Base-by-base conservation (phyloP, 495 filamentous ascomycete genomes). In the Penicillium lividum region DNA sequence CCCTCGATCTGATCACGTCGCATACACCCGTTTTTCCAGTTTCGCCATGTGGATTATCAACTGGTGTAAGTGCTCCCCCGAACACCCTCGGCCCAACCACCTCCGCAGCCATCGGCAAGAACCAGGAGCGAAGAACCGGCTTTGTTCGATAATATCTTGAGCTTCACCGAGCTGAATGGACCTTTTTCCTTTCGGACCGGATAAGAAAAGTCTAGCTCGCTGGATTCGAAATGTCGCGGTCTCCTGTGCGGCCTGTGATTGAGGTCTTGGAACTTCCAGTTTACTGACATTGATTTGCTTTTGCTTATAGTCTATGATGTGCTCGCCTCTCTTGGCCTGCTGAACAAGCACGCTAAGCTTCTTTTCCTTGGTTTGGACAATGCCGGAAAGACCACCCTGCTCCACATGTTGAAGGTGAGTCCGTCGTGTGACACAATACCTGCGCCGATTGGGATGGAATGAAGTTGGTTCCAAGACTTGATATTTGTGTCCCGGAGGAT, bases 321-420 rank as follows among this genome's bases (percentile, higher is more conserved):
- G 56, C 86, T 98, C 63, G 86, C 95, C 60, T 89, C 85, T 57
- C 84, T 98, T 57, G 94, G 95, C 57, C 84, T 98, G 63, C 80
- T 91, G 58, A 98, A 98, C 85, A 98, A 98, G 84, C 90, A 96
- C 72, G 91, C 89, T 61, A 95, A 96, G 82, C 85, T 96, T 45
- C 85, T 96, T 53, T 95, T 95, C 75, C 87, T 97, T 46, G 92
- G 93, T 58, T 87, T 97, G 58, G 94, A 98, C 75, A 97, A 97
- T 82, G 94, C 94, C 48, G 94, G 93, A 73, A 97, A 98, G 81
- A 98, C 95, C 18, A 98, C 94, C 33, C 77, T 93, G 53, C 76
- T 94, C 63, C 89, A 93, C 73, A 93, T 94, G 92, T 73, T 95
- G 72, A 97, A 97, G 89, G 89, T 91, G 73, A 68, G 85, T 71